These are phyloP conservation scores for Casaregolazyma lundiana DNA, from an alignment of 1,139 yeast genomes.

Conservation along the genomic window DNA sequence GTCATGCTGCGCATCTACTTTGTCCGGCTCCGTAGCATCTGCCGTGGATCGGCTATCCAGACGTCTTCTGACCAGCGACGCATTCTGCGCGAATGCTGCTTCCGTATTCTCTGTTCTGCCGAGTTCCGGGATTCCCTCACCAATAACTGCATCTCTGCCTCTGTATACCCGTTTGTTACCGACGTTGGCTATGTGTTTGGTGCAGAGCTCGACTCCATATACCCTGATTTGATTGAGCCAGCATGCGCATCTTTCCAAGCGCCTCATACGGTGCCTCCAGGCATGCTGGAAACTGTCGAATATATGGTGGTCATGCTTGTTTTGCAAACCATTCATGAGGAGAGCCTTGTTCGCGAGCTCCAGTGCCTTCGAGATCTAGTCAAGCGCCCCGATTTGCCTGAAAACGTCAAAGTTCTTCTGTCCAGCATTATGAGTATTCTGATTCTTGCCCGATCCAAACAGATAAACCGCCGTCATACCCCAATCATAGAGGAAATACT, in stretches of 20 bases:
- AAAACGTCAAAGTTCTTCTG: not conserved
- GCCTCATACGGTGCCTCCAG: not conserved
- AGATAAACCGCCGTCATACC: not conserved
- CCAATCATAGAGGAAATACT: not conserved
- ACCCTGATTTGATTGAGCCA: constrained; percentile 4
- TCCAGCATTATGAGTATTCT: constrained; percentile 1
- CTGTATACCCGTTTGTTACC: constrained; percentile 3
- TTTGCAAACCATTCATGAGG: constrained; percentile 3
- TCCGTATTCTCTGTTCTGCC: constrained; percentile 1
- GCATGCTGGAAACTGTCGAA: not conserved
- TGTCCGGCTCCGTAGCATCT: constrained; percentile 7
- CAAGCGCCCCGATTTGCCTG: not conserved
- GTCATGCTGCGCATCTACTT: constrained; percentile 3
- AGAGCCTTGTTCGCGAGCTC: not conserved
- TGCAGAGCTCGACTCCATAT: constrained; percentile 3
- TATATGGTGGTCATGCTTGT: constrained; percentile 6
- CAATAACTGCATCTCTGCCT: not conserved
- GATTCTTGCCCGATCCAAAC: constrained; percentile 7
- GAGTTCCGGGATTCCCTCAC: not conserved
- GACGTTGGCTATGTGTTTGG: constrained; percentile 8
- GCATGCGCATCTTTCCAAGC: not conserved
- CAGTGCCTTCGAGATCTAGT: not conserved
- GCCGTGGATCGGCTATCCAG: constrained; percentile 2
- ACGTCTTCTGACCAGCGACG: not conserved
- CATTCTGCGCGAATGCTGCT: constrained; percentile 2